These are phyloP conservation scores for Vaccinium myrtillus DNA, from an alignment of 148 eudicot genomes.

Conservation along the genomic window DNA sequence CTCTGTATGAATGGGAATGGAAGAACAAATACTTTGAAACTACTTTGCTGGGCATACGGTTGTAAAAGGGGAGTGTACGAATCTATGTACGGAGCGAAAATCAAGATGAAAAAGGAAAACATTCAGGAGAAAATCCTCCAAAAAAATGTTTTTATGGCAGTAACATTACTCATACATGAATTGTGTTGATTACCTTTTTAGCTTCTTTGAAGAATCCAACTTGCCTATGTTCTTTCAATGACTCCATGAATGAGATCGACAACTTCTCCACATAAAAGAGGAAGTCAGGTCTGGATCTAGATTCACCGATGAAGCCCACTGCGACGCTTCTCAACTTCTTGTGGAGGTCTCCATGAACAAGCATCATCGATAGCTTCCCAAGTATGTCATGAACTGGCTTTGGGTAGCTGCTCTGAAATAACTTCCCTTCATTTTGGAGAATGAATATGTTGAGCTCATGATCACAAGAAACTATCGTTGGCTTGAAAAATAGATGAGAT, in stretches of 20 bases:
- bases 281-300: slow-evolving; percentile 39
- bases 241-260: slow-evolving; percentile 27
- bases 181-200: slow-evolving; percentile 23
- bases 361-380: slow-evolving; percentile 46
- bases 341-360: slow-evolving; percentile 46
- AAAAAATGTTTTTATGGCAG: not conserved
- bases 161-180: not conserved
- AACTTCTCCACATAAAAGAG: slow-evolving; percentile 32
- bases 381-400: slow-evolving; percentile 43
- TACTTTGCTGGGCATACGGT: no score
- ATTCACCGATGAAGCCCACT: slow-evolving; percentile 28
- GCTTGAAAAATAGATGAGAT: slow-evolving; percentile 46
- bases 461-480: slow-evolving; percentile 56
- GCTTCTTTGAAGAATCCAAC: slow-evolving; percentile 17
- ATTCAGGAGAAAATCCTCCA: not conserved
- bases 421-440: slow-evolving; percentile 49
- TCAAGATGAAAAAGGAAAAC: not conserved
- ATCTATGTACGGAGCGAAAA: not conserved
- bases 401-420: slow-evolving; percentile 50
- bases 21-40: no score
- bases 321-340: slow-evolving; percentile 39
- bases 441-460: slow-evolving; percentile 44
- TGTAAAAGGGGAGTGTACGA: not conserved
- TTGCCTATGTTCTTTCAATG: slow-evolving; percentile 27
- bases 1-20: no score